Evolutionary conservation across 345 rosid species (phyloP).

Genomic region (Conringia planisiliqua): DNA sequence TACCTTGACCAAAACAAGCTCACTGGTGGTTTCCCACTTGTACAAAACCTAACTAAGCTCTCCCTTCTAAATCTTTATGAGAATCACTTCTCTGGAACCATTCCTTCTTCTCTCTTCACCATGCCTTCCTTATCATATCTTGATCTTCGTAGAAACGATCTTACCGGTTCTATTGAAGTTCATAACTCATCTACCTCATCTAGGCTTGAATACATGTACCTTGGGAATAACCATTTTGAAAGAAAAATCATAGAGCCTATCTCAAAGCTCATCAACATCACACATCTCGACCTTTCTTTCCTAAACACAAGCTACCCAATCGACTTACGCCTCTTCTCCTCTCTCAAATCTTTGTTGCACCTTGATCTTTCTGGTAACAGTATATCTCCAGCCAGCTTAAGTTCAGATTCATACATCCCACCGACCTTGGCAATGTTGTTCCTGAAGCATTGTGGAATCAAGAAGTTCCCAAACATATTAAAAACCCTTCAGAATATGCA

Average conservation of each 20-base stretch:
- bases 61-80: not conserved
- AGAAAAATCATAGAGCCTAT: not conserved
- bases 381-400: not conserved
- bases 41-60: slow-evolving; percentile 11
- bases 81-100: slow-evolving; percentile 2
- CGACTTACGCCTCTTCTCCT: not conserved
- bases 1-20: not conserved
- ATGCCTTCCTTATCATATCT: not conserved
- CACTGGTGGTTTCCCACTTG: not conserved
- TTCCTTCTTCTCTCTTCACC: not conserved
- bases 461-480: slow-evolving; percentile 3
- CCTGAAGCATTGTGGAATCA: not conserved
- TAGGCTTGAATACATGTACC: not conserved
- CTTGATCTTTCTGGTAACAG: not conserved
- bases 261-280: slow-evolving; percentile 13
- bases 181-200: not conserved
- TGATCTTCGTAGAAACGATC: not conserved
- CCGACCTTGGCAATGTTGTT: not conserved
- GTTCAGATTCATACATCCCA: not conserved
- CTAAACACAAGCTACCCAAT: not conserved
- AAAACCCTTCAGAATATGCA: not conserved
- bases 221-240: not conserved
- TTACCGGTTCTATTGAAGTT: not conserved
- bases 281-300: not conserved
- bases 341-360: not conserved